Conservation (phyloP, 2,329 filamentous ascomycete genomes). For the Claviceps pazoutovae region DNA sequence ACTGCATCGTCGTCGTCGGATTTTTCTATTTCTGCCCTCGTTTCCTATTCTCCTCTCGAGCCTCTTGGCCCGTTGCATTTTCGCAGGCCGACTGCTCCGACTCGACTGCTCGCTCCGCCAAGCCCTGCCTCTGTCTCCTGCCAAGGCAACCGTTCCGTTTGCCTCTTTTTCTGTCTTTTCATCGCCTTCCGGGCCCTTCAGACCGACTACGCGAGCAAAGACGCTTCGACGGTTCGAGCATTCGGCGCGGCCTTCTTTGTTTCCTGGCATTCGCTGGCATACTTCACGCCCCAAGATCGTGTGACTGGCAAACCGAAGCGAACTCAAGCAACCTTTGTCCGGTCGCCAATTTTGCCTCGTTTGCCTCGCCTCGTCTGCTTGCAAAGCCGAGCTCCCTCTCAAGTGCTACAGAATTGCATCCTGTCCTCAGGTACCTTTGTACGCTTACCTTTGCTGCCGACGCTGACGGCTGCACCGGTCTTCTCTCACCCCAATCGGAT, state of each 20-base stretch:
- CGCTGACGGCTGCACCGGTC: not conserved
- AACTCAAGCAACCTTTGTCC: not conserved
- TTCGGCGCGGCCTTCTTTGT: not conserved
- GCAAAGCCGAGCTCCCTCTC: conserved; percentile 1
- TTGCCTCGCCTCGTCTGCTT: conserved; percentile 1
- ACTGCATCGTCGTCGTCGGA: not conserved
- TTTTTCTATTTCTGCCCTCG: not conserved
- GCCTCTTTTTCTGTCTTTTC: not conserved
- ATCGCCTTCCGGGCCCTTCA: not conserved
- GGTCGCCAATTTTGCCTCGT: conserved; percentile 2
- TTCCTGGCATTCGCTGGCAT: not conserved
- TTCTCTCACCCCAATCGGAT: conserved; percentile 1
- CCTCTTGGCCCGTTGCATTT: not conserved
- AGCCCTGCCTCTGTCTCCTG: not conserved
- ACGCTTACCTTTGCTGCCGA: conserved; percentile 1
- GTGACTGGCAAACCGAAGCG: conserved; percentile 3
- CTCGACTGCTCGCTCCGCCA: not conserved
- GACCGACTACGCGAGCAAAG: not conserved
- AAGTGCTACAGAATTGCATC: conserved; percentile 2
- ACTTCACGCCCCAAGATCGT: conserved; percentile 1
- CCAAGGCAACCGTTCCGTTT: not conserved
- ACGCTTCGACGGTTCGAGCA: conserved; percentile 4
- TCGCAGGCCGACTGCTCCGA: not conserved
- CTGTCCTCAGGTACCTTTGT: not conserved
- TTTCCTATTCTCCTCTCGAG: not conserved